Base-by-base conservation (phyloP, 345 rosid species). In the Combretum micranthum region DNA sequence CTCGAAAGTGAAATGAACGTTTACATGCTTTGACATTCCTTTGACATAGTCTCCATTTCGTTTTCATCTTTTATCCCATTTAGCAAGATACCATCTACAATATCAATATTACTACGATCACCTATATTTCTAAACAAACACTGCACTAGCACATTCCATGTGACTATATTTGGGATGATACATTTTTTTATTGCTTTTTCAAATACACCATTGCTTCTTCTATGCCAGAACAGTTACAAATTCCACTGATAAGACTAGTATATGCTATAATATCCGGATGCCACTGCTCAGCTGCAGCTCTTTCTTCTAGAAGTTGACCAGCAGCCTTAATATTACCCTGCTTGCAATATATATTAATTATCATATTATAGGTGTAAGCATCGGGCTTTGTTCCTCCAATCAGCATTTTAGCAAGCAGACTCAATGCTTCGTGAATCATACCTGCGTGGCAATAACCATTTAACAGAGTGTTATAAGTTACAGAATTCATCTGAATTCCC, bases 111-210 rank as follows among this genome's bases (percentile, higher is more conserved):
- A 48, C 78, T 72, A 51, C 74, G 23, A 67, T 78, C 69, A 60
- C 73, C 84, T 12, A 76, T 56, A 60, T 51, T 71, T 66, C 26
- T 60, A 45, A 82, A 82, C 44, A 82, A 80, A 64, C 75, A 66
- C 20, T 66, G 76, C 64, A 82, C 85, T 50, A 82, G 63, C 42
- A 82, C 83, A 79, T 85, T 80, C 94, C 97, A 83, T 23, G 87
- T 75, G 62, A 78, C 83, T 43, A 60, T 50, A 73, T 79, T 83
- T 32, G 96, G 89, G 57, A 44, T 70, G 56, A 80, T 57, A 53
- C 81, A 77, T 63, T 69, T 72, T 21, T 59, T 68, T 52, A 79
- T 43, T 86, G 83, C 80, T 72, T 69, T 82, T 49, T 77, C 74
- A 46, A 87, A 68, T 72, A 68, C 44, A 25, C 8, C 16, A 68